These are phyloP conservation scores for Lentinus polychrous DNA, from an alignment of 1,284 basidiomycete species.

Conservation along the genomic window DNA sequence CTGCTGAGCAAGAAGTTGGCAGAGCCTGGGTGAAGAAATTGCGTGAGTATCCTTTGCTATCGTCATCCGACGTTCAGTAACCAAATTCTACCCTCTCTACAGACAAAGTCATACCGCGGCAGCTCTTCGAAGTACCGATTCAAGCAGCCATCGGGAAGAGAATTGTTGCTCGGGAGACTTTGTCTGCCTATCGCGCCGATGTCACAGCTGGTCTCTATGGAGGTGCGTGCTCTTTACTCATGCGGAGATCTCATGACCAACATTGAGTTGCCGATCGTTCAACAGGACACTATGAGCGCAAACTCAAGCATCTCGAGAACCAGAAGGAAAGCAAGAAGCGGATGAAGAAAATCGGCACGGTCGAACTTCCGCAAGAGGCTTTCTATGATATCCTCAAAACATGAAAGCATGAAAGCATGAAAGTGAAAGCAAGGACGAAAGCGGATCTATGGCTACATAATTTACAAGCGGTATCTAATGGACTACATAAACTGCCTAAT, in stretches of 20 bases:
- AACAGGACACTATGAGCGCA: constrained; percentile 83
- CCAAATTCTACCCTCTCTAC: constrained; percentile 8
- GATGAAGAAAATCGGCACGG: constrained; percentile 82
- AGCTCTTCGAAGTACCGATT: constrained; percentile 91
- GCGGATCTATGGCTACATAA: too few relatives aligned
- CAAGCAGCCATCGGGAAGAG: constrained; percentile 84
- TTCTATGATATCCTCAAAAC: constrained; percentile 81
- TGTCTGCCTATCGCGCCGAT: constrained; percentile 87
- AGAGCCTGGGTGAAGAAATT: constrained; percentile 86
- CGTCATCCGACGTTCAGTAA: not conserved
- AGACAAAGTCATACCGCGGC: constrained; percentile 89
- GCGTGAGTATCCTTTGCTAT: constrained; percentile 40
- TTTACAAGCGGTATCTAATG: too few relatives aligned
- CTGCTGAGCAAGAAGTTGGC: constrained; percentile 65
- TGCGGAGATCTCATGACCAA: not conserved
- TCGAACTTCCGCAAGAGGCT: constrained; percentile 86
- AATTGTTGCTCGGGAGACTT: constrained; percentile 84
- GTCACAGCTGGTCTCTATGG: constrained; percentile 94
- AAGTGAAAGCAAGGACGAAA: too few relatives aligned
- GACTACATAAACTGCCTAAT: too few relatives aligned
- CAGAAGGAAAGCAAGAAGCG: constrained; percentile 88
- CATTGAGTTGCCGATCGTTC: not conserved
- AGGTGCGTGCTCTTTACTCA: constrained; percentile 36
- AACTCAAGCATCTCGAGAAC: constrained; percentile 87
- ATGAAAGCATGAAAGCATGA: constrained; percentile 24